A percentile compares a stretch with the other conserved stretches of the same genome.
These are phyloP conservation scores for Geoglossum cookeanum DNA, from an alignment of 2,329 filamentous ascomycete species.

Conservation along the genomic window DNA sequence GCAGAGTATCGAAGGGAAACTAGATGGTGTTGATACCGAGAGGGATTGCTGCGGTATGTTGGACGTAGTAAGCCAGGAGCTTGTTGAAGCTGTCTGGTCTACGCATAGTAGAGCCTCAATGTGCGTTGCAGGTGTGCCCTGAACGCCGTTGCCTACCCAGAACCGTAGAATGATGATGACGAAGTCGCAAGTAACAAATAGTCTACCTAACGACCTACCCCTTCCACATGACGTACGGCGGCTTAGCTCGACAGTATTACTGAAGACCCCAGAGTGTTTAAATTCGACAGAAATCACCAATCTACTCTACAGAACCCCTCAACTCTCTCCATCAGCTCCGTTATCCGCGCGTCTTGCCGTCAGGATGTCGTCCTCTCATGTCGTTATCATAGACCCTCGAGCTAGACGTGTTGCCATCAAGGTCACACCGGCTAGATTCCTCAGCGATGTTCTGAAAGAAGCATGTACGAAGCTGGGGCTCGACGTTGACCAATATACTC, in stretches of 20 bases:
- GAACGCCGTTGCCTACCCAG: background rate
- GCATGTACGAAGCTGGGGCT: constrained; percentile 70
- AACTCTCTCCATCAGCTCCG: background rate
- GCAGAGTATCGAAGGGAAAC: background rate
- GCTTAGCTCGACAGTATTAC: background rate
- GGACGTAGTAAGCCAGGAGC: background rate
- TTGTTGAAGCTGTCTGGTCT: background rate
- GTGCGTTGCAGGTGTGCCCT: background rate
- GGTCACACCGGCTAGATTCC: constrained; percentile 58
- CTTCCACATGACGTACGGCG: background rate
- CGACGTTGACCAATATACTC: constrained; percentile 49
- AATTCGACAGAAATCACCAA: background rate
- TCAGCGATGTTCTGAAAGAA: constrained; percentile 72
- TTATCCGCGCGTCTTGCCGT: background rate
- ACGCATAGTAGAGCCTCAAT: background rate
- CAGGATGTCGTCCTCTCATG: constrained; percentile 58
- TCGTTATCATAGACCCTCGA: constrained; percentile 69
- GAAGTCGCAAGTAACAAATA: background rate
- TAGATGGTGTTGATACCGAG: background rate
- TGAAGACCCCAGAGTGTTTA: background rate
- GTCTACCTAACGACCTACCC: background rate
- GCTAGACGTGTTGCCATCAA: constrained; percentile 64
- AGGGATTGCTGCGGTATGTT: too few species aligned
- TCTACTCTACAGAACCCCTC: background rate
- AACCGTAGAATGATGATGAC: background rate